A percentile compares a stretch with the other conserved stretches of the same genome.
Evolutionary conservation across 176 grass and related monocot genomes (phyloP).

Genomic region (Bothriochloa decipiens): DNA sequence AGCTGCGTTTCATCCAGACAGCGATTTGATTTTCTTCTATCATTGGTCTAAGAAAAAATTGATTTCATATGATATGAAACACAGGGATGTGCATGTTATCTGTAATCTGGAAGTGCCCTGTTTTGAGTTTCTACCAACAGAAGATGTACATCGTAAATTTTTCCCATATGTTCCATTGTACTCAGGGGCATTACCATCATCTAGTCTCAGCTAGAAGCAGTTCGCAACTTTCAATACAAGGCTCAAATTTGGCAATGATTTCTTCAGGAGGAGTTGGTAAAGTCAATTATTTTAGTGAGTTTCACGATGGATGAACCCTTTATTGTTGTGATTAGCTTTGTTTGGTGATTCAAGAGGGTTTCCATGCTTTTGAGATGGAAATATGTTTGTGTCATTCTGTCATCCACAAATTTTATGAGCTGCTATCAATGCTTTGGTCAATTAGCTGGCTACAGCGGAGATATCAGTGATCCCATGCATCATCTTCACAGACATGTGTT

Average conservation of each 20-base stretch:
- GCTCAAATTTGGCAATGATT: neutral
- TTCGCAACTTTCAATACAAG: neutral
- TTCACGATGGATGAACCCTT: neutral
- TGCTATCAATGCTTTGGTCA: no score
- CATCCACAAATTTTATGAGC: no score
- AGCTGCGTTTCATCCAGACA: neutral
- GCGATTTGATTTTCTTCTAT: slow-evolving; percentile 8
- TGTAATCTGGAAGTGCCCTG: neutral
- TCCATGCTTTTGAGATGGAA: neutral
- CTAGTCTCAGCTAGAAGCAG: neutral
- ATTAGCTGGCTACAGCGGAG: no score
- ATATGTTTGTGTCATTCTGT: neutral
- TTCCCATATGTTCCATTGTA: slow-evolving; percentile 18
- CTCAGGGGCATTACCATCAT: neutral
- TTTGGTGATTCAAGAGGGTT: neutral
- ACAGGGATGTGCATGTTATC: neutral
- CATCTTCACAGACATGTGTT: no score
- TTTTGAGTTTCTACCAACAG: neutral
- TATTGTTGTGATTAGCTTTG: neutral
- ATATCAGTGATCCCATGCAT: no score
- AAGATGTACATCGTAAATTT: neutral
- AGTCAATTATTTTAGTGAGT: neutral
- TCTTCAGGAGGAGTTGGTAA: neutral
- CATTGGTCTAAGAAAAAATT: neutral
- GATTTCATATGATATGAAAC: neutral